Conservation (phyloP, 2,329 filamentous ascomycete species). For the Camptophora hylomeconis region DNA sequence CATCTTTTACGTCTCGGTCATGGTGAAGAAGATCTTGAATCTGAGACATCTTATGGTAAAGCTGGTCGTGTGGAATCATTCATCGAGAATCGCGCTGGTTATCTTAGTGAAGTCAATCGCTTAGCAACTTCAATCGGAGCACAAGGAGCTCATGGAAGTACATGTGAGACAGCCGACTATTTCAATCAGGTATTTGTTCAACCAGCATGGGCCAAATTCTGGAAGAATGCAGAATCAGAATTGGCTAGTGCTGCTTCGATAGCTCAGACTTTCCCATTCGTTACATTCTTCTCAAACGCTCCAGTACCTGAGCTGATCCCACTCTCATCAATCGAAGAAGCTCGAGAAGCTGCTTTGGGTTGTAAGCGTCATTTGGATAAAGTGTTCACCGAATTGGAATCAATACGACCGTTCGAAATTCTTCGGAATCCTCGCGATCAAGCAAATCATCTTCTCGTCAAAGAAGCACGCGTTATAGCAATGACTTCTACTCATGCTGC, state of each 20-base stretch:
- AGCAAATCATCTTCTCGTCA: slow-evolving; percentile 87
- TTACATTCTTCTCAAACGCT: slow-evolving; percentile 72
- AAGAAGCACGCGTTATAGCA: slow-evolving; percentile 91
- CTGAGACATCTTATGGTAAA: slow-evolving; percentile 81
- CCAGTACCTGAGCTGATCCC: slow-evolving; percentile 70
- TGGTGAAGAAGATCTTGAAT: slow-evolving; percentile 85
- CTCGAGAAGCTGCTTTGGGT: slow-evolving; percentile 64
- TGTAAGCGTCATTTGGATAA: slow-evolving; percentile 81
- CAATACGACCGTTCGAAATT: slow-evolving; percentile 91
- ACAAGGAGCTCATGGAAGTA: slow-evolving; percentile 87
- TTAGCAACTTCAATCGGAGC: slow-evolving; percentile 74
- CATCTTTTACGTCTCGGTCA: slow-evolving; percentile 87
- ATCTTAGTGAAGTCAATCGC: slow-evolving; percentile 72
- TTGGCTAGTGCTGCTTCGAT: slow-evolving; percentile 49
- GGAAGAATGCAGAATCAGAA: slow-evolving; percentile 46
- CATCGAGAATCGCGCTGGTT: slow-evolving; percentile 68
- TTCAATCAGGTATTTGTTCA: slow-evolving; percentile 87
- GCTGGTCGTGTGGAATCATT: slow-evolving; percentile 91
- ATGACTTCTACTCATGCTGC: slow-evolving; percentile 99
- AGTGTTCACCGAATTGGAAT: slow-evolving; percentile 83
- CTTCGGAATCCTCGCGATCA: slow-evolving; percentile 79
- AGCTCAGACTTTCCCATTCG: slow-evolving; percentile 70
- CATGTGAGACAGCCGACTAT: slow-evolving; percentile 92
- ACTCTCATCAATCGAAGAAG: slow-evolving; percentile 47
- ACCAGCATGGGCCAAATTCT: slow-evolving; percentile 79